Evolutionary conservation across 176 grass and related monocot species (phyloP).

Genomic region (Eragrostis nindensis): DNA sequence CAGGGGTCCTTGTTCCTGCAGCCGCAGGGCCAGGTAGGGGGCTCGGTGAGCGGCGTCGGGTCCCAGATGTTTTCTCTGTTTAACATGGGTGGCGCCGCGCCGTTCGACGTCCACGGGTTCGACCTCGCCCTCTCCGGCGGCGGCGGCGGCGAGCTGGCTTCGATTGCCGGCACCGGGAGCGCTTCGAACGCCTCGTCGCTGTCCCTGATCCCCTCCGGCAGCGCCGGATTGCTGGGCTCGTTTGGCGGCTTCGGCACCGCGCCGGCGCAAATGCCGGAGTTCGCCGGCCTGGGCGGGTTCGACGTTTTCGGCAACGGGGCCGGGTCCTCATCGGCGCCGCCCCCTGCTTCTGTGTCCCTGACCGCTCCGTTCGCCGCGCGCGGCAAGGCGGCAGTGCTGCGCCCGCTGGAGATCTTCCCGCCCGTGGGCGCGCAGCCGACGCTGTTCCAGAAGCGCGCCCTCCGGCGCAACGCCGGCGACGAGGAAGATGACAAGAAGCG

Average conservation of each 20-base stretch:
- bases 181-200: constrained; percentile 40
- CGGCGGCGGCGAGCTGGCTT: constrained; percentile 28
- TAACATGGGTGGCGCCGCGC: constrained; percentile 42
- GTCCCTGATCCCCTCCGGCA: constrained; percentile 42
- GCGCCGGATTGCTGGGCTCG: constrained; percentile 40
- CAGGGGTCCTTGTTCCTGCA: constrained; percentile 44
- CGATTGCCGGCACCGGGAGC: constrained; percentile 41
- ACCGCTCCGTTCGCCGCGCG: constrained; percentile 54
- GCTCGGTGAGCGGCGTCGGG: constrained; percentile 10
- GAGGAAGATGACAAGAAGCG: constrained; percentile 74
- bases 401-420: constrained; percentile 85
- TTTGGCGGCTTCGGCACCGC: constrained; percentile 75
- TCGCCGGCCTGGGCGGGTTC: constrained; percentile 54
- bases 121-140: constrained; percentile 56
- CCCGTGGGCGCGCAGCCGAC: constrained; percentile 85
- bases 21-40: not conserved
- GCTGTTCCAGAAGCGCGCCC: constrained; percentile 95
- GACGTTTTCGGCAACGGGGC: constrained; percentile 59
- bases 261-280: constrained; percentile 40
- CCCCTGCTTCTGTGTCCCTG: constrained; percentile 4
- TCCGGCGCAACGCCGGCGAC: constrained; percentile 74
- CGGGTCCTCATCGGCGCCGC: constrained; percentile 35
- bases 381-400: constrained; percentile 69
- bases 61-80: constrained; percentile 61
- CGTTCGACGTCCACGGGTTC: constrained; percentile 69